phyloP scores from a whole-genome alignment of 192 early-diverging fungal genomes.

The Entomortierella parvispora region DNA sequence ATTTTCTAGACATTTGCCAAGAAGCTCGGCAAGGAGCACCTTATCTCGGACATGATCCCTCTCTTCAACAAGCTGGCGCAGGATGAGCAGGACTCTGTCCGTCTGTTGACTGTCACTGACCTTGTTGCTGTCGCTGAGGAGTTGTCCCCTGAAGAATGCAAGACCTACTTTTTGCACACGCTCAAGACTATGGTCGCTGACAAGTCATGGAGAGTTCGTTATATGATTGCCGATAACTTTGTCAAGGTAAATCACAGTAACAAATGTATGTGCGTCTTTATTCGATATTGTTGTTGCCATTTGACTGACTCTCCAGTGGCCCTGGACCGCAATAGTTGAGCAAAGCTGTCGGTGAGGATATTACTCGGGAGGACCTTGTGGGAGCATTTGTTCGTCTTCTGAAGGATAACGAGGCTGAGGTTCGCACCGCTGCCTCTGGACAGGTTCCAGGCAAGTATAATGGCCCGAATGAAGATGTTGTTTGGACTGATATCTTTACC shows the following conservation, averaged over 20 bases:
- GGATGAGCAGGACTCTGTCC: slow-evolving; percentile 96
- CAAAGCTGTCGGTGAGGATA: slow-evolving; percentile 81
- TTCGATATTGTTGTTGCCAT: not conserved
- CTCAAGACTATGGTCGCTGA: slow-evolving; percentile 86
- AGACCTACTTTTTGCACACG: slow-evolving; percentile 75
- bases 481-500: not conserved
- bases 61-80: slow-evolving; percentile 88
- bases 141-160: slow-evolving; percentile 81
- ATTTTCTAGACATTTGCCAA: slow-evolving; percentile 71
- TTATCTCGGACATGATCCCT: slow-evolving; percentile 87
- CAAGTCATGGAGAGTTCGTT: slow-evolving; percentile 98
- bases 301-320: not conserved
- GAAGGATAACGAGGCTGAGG: slow-evolving; percentile 98
- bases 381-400: slow-evolving; percentile 86
- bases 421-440: slow-evolving; percentile 92
- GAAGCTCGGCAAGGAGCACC: slow-evolving; percentile 76
- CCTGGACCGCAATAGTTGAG: slow-evolving; percentile 62
- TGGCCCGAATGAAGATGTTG: not conserved
- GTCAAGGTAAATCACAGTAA: slow-evolving; percentile 71
- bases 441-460: slow-evolving; percentile 80
- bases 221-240: slow-evolving; percentile 99
- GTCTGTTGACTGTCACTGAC: slow-evolving; percentile 92
- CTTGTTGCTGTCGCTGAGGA: slow-evolving; percentile 89
- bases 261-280: not conserved
- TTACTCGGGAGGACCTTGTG: slow-evolving; percentile 88